A percentile compares a stretch with the other conserved stretches of the same genome.
These are phyloP conservation scores for Coniophora puteana DNA, from an alignment of 1,284 basidiomycete genomes.

Conservation along the genomic window DNA sequence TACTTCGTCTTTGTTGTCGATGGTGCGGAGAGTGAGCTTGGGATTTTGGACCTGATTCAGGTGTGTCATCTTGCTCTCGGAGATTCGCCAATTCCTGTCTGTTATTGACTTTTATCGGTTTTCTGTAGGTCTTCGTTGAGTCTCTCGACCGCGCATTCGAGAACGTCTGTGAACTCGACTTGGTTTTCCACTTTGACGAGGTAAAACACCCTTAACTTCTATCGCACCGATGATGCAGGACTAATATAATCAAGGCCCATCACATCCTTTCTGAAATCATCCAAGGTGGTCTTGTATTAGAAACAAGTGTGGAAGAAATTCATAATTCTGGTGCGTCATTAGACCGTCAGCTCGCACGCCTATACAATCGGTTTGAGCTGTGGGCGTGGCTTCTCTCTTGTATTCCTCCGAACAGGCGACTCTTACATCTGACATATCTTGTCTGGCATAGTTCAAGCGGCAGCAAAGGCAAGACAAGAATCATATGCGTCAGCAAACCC, in stretches of 20 bases:
- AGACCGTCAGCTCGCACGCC: not conserved
- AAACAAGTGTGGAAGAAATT: conserved; percentile 95
- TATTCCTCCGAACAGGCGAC: not conserved
- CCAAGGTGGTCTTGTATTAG: conserved; percentile 96
- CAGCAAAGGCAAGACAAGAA: conserved; percentile 67
- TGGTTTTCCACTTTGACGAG: conserved; percentile 99
- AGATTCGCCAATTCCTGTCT: conserved; percentile 1
- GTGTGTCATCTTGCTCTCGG: conserved; percentile 41
- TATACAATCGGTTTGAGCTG: not conserved
- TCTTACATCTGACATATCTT: conserved; percentile 4
- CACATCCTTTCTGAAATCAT: conserved; percentile 94
- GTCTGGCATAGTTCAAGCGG: conserved; percentile 61
- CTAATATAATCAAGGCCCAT: conserved; percentile 62
- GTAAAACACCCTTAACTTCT: conserved; percentile 34
- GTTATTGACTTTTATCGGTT: conserved; percentile 1
- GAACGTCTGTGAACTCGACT: conserved; percentile 97
- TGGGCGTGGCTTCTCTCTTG: conserved; percentile 4
- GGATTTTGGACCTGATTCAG: conserved; percentile 96
- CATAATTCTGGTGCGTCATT: conserved; percentile 59
- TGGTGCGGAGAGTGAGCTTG: conserved; percentile 91
- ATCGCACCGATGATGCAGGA: conserved; percentile 2
- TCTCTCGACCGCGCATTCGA: conserved; percentile 94
- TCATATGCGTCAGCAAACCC: conserved; percentile 76
- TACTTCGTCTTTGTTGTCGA: conserved; percentile 98
- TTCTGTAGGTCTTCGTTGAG: conserved; percentile 87